Evolutionary conservation across 2,329 filamentous ascomycete genomes (phyloP), one percentile per base, ranked within the genome.

Genomic region (Clathrospora elynae): DNA sequence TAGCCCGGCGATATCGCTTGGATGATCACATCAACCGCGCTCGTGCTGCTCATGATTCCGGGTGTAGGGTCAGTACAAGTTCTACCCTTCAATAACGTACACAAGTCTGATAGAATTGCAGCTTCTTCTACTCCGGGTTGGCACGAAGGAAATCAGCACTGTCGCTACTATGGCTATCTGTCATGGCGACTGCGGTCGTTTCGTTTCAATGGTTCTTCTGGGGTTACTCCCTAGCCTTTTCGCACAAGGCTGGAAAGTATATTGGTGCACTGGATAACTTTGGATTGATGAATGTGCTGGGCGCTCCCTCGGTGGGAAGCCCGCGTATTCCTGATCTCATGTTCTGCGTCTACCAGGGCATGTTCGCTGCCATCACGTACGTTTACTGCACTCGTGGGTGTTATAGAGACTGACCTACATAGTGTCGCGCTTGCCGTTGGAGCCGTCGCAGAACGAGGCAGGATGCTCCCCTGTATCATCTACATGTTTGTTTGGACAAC

Each of bases 171-270:
- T 91, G 88, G 80, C 79, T 95, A 3, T 88, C 88, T 10, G 81
- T 95, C 75, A 86, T 95, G 75, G 85, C 88, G 11, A 82, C 86
- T 3, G 87, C 83, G 8, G 83, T 95, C 53, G 83, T 90, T 48
- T 85, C 84, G 35, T 95, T 95, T 73, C 89, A 95, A 67, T 96
- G 90, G 90, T 95, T 95, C 77, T 92, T 95, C 77, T 95, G 90
- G 90, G 90, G 90, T 33, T 95, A 89, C 68, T 90, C 87, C 4
- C 73, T 93, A 8, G 83, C 87, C 33, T 93, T 91, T 68, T 93
- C 88, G 11, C 88, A 92, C 71, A 78, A 80, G 2, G 86, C 87
- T 17, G 84, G 85, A 32, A 80, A 76, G 28, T 95, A 83, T 68
- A 88, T 95, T 51, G 90, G 90, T 45, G 79, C 90, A 59, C 75